Conservation (phyloP, 2,329 filamentous ascomycete species). For the Byssothecium circinans region DNA sequence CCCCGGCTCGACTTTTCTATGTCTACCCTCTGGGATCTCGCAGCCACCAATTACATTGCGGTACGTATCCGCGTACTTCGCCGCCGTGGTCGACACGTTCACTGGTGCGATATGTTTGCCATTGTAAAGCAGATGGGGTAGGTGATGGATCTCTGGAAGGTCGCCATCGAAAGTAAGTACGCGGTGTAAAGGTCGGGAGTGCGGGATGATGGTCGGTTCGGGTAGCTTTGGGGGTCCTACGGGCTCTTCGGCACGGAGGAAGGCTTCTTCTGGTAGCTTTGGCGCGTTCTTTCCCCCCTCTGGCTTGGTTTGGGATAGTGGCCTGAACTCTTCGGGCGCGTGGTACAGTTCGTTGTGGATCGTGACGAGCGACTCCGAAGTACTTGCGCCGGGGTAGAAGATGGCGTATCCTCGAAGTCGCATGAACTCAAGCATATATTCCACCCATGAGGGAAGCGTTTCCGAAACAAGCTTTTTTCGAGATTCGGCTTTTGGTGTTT, state of each 20-base stretch:
- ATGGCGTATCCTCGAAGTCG: slow-evolving; percentile 75
- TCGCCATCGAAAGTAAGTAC: slow-evolving; percentile 53
- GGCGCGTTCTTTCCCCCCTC: slow-evolving; percentile 7
- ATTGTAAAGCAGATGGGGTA: slow-evolving; percentile 66
- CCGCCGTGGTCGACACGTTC: slow-evolving; percentile 50
- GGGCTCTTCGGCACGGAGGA: slow-evolving; percentile 45
- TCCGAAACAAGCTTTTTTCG: slow-evolving; percentile 58
- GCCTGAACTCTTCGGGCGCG: slow-evolving; percentile 66
- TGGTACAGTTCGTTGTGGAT: slow-evolving; percentile 76
- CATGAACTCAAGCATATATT: slow-evolving; percentile 76
- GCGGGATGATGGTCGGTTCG: slow-evolving; percentile 54
- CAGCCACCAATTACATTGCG: slow-evolving; percentile 70
- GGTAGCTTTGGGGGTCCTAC: slow-evolving; percentile 12
- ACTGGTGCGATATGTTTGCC: slow-evolving; percentile 53
- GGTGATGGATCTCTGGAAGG: slow-evolving; percentile 50
- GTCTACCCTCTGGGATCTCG: slow-evolving; percentile 38
- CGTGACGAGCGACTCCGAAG: slow-evolving; percentile 63
- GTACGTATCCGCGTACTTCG: slow-evolving; percentile 61
- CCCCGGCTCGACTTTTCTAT: slow-evolving; percentile 37
- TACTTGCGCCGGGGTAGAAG: slow-evolving; percentile 68
- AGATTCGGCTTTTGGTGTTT: slow-evolving; percentile 23
- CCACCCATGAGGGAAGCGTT: slow-evolving; percentile 73
- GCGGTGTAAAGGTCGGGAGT: slow-evolving; percentile 49
- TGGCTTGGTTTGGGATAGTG: slow-evolving; percentile 1
- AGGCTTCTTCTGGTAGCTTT: slow-evolving; percentile 32